phyloP scores from a whole-genome alignment of 768 basidiomycete genomes.

The Tricholoma sp. region DNA sequence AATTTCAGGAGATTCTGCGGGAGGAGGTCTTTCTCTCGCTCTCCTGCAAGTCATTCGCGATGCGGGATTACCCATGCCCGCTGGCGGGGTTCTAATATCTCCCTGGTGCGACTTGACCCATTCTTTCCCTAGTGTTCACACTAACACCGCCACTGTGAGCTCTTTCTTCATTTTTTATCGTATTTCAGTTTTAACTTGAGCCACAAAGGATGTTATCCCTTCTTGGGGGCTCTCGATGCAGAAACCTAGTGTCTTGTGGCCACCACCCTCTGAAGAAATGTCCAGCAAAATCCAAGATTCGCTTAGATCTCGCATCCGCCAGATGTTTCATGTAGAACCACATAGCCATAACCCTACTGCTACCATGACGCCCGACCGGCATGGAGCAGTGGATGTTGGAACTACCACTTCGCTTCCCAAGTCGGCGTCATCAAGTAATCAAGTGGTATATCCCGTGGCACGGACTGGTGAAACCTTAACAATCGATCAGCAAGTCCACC shows the following conservation, averaged over 20 bases:
- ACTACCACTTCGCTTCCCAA: slow-evolving; percentile 40
- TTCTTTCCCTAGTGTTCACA: slow-evolving; percentile 84
- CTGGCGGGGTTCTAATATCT: slow-evolving; percentile 84
- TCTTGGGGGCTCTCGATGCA: slow-evolving; percentile 71
- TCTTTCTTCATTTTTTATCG: not conserved
- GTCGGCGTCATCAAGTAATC: slow-evolving; percentile 29
- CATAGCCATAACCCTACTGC: slow-evolving; percentile 15
- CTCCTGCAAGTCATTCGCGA: slow-evolving; percentile 88
- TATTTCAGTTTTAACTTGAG: not conserved
- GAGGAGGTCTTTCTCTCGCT: slow-evolving; percentile 81
- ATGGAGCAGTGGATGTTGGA: slow-evolving; percentile 40
- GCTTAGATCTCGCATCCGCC: slow-evolving; percentile 56
- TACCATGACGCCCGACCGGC: slow-evolving; percentile 16
- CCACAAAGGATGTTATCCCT: slow-evolving; percentile 69
- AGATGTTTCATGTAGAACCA: slow-evolving; percentile 38
- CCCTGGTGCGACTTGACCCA: slow-evolving; percentile 94
- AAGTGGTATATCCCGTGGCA: slow-evolving; percentile 41
- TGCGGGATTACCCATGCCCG: slow-evolving; percentile 71
- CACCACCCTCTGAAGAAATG: slow-evolving; percentile 63
- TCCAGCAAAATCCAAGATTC: slow-evolving; percentile 51
- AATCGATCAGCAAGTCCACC: slow-evolving; percentile 71
- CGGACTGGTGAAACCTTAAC: slow-evolving; percentile 47
- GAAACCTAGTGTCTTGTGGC: slow-evolving; percentile 78
- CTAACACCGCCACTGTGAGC: slow-evolving; percentile 77
- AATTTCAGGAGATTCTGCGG: slow-evolving; percentile 89